Evolutionary conservation across 495 filamentous ascomycete species (phyloP).

Genomic region (Halenospora varia): DNA sequence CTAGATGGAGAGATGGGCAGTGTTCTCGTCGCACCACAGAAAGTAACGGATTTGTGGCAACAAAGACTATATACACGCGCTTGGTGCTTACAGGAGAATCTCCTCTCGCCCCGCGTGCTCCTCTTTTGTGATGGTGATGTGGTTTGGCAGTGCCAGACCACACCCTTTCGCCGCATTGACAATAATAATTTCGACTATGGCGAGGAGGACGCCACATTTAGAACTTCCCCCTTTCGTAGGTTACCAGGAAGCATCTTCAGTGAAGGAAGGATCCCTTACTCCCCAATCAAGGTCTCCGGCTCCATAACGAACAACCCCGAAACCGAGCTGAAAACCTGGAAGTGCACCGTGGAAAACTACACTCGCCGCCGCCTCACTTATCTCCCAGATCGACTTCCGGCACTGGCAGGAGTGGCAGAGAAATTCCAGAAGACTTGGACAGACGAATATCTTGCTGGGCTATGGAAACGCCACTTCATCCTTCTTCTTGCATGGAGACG

Average conservation of each 20-base stretch:
- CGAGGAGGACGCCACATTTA: background rate
- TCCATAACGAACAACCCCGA: too few species aligned
- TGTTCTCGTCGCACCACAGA: constrained; percentile 1
- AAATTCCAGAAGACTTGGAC: background rate
- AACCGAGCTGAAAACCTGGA: too few species aligned
- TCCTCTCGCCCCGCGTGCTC: constrained; percentile 4
- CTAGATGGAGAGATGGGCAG: background rate
- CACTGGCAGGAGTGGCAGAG: constrained; percentile 3
- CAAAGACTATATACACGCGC: constrained; percentile 9
- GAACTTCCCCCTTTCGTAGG: constrained; percentile 1
- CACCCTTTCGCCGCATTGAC: constrained; percentile 6
- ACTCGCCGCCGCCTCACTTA: constrained; percentile 1
- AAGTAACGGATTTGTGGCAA: constrained; percentile 3
- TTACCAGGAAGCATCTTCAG: background rate
- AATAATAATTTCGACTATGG: constrained; percentile 5
- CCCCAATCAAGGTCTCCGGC: too few species aligned
- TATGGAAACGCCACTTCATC: constrained; percentile 12
- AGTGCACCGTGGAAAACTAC: constrained; percentile 1
- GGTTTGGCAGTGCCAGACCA: constrained; percentile 3
- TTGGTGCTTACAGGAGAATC: constrained; percentile 14
- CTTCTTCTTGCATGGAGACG: constrained; percentile 1
- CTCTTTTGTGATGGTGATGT: constrained; percentile 6
- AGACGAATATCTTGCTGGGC: constrained; percentile 6
- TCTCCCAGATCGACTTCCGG: constrained; percentile 4
- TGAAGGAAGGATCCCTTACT: background rate